Evolutionary conservation across 306 rosid species (phyloP).

Genomic region (Trichosanthes cucumerina): DNA sequence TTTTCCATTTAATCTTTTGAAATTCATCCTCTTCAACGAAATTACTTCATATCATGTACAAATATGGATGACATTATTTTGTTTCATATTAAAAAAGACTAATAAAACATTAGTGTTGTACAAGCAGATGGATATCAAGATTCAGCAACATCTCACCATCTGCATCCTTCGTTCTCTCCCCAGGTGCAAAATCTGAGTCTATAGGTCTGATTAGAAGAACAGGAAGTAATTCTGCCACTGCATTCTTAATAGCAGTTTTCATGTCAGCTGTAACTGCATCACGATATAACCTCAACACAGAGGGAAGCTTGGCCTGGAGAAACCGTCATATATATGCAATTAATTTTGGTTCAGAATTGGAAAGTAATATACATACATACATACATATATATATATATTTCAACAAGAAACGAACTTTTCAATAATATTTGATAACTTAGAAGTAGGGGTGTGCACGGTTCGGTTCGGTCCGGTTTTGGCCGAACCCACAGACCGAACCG

Average conservation of each 20-base stretch:
- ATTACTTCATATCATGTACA: neutral
- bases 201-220: slow-evolving; percentile 64
- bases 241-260: slow-evolving; percentile 89
- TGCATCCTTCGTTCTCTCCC: slow-evolving; percentile 63
- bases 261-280: slow-evolving; percentile 90
- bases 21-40: neutral
- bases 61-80: neutral
- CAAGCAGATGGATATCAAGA: slow-evolving; percentile 9
- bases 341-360: neutral
- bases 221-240: slow-evolving; percentile 92
- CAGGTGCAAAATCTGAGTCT: slow-evolving; percentile 68
- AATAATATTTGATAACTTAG: neutral
- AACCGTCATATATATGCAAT: slow-evolving; percentile 4
- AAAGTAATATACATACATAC: neutral
- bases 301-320: slow-evolving; percentile 89
- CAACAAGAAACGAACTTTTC: neutral
- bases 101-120: neutral
- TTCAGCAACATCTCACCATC: slow-evolving; percentile 57
- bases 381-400: neutral
- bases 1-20: neutral
- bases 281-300: slow-evolving; percentile 84
- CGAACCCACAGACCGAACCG: too few species aligned
- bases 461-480: too few species aligned
- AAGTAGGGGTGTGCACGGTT: too few species aligned
- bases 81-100: neutral